phyloP scores from a whole-genome alignment of 805 yeast genomes.

The Grigorovia humatica region DNA sequence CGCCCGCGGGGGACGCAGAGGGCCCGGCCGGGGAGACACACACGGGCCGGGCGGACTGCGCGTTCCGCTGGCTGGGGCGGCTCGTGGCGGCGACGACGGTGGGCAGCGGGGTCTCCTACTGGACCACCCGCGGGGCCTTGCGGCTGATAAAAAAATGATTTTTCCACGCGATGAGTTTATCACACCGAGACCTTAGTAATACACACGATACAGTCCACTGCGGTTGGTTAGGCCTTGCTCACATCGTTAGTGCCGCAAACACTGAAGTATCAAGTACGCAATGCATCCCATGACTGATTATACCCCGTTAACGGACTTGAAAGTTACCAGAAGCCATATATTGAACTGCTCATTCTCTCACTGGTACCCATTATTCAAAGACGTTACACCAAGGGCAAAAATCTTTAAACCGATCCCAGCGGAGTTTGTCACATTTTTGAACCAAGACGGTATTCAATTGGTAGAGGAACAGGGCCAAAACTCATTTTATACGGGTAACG shows the following conservation, averaged over 20 bases:
- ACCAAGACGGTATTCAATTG: slow-evolving; percentile 57
- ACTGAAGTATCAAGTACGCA: too few relatives aligned
- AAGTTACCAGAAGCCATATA: slow-evolving; percentile 33
- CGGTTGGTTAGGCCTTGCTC: too few relatives aligned
- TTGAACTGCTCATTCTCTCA: slow-evolving; percentile 43
- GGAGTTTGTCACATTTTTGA: slow-evolving; percentile 48
- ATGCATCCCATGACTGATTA: slow-evolving; percentile 7
- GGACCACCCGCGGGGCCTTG: slow-evolving; percentile 60
- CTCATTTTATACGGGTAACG: slow-evolving; percentile 27
- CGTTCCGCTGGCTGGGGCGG: slow-evolving; percentile 33
- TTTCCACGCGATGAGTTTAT: background rate
- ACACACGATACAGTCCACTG: too few relatives aligned
- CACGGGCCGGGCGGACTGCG: slow-evolving; percentile 1
- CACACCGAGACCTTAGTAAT: too few relatives aligned
- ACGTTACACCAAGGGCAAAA: slow-evolving; percentile 39
- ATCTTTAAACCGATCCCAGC: slow-evolving; percentile 50
- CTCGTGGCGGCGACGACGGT: slow-evolving; percentile 62
- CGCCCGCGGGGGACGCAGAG: background rate
- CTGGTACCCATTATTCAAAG: slow-evolving; percentile 49
- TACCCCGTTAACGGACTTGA: slow-evolving; percentile 14
- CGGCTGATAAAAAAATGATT: background rate
- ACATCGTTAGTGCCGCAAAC: too few relatives aligned
- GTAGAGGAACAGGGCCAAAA: slow-evolving; percentile 35
- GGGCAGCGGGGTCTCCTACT: slow-evolving; percentile 68
- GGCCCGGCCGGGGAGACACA: background rate